These are phyloP conservation scores for Backusella parvicylindrica DNA, from an alignment of 192 early-diverging fungal genomes.

Conservation along the genomic window DNA sequence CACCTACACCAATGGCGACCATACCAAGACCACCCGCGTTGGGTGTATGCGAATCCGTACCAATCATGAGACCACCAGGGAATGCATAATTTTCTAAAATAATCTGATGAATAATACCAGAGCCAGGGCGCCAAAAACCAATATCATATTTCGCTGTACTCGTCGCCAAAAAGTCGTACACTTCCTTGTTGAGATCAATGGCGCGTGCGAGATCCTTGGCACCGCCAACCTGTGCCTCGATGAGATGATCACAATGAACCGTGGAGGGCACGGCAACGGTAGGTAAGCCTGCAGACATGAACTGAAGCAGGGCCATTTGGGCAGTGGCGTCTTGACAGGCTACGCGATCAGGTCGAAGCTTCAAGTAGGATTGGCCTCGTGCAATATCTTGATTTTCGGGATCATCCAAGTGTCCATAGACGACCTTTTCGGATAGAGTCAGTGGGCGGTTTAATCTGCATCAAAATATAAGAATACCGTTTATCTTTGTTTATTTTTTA, in stretches of 20 bases:
- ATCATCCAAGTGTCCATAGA: conserved; percentile 97
- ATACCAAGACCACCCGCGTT: conserved; percentile 97
- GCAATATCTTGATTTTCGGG: conserved; percentile 90
- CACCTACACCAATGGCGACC: conserved; percentile 97
- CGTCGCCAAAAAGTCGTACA: conserved; percentile 87
- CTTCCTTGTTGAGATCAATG: conserved; percentile 87
- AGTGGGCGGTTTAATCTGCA: conserved; percentile 84
- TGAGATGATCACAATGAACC: conserved; percentile 98
- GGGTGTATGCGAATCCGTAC: conserved; percentile 97
- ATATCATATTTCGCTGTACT: conserved; percentile 89
- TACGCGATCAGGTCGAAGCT: conserved; percentile 96
- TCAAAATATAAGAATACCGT: no score
- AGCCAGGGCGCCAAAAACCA: conserved; percentile 94
- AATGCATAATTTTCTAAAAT: conserved; percentile 98
- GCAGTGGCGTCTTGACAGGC: conserved; percentile 99
- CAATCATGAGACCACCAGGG: conserved; percentile 94
- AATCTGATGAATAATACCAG: conserved; percentile 95
- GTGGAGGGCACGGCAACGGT: conserved; percentile 88
- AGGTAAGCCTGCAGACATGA: conserved; percentile 89
- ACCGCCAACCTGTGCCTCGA: conserved; percentile 86
- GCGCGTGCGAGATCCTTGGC: conserved; percentile 80
- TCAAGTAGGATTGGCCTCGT: conserved; percentile 90
- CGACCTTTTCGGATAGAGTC: conserved; percentile 96
- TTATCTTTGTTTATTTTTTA: neutral
- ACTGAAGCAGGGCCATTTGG: conserved; percentile 96